Percentiles rank a stretch among this genome's conserved stretches.
phyloP scores from a whole-genome alignment of 225 moss, liverwort and hornwort species.

The Pleurozium schreberi region DNA sequence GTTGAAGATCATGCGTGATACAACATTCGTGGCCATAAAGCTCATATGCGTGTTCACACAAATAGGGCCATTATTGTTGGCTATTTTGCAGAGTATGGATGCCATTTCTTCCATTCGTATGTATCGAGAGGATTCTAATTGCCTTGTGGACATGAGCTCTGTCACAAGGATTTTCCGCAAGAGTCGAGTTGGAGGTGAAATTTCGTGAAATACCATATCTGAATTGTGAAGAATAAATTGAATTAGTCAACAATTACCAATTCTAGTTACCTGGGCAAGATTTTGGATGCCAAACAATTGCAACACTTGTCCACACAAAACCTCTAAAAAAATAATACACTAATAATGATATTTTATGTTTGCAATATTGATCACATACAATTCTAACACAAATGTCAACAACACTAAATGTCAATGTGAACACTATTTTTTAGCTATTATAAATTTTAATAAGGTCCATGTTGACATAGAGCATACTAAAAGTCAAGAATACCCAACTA shows the following conservation, averaged over 20 bases:
- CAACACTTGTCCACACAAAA: not conserved
- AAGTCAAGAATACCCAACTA: too few relatives aligned
- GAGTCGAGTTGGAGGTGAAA: not conserved
- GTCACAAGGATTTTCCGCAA: not conserved
- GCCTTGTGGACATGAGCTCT: not conserved
- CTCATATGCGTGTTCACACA: fast-evolving
- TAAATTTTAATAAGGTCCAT: too few relatives aligned
- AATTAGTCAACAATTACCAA: not conserved
- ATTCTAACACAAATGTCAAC: too few relatives aligned
- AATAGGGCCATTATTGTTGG: not conserved
- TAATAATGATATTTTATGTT: too few relatives aligned
- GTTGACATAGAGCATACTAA: too few relatives aligned
- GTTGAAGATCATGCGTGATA: not conserved
- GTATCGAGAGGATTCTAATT: not conserved
- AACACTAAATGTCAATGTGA: too few relatives aligned
- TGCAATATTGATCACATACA: too few relatives aligned
- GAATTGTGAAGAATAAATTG: not conserved
- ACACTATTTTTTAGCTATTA: too few relatives aligned
- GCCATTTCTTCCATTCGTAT: not conserved
- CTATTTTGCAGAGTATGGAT: not conserved
- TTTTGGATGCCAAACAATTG: not conserved
- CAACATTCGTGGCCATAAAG: not conserved
- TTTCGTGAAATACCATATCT: not conserved
- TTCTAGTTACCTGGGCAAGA: not conserved
- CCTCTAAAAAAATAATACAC: too few relatives aligned